A percentile compares a stretch with the other conserved stretches of the same genome.
These are phyloP conservation scores for Hypoxylon rubiginosum DNA, from an alignment of 2,329 filamentous ascomycete genomes.

Conservation along the genomic window DNA sequence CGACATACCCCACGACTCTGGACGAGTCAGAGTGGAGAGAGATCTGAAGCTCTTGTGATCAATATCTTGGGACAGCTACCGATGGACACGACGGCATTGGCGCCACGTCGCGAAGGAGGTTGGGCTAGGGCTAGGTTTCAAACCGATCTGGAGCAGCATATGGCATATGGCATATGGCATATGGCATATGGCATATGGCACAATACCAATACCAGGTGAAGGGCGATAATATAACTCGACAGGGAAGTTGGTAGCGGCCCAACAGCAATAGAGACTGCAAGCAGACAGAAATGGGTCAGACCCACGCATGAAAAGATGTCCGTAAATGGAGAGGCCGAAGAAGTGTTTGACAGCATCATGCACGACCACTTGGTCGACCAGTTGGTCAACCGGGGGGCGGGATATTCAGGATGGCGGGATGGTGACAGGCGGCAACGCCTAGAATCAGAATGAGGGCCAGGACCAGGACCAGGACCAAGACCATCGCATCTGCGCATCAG, in stretches of 20 bases:
- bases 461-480: no score
- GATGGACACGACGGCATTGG: constrained; percentile 53
- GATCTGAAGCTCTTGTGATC: constrained; percentile 53
- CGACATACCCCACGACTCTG: constrained; percentile 45
- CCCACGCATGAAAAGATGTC: constrained; percentile 37
- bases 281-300: constrained; percentile 39
- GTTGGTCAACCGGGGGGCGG: constrained; percentile 30
- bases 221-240: constrained; percentile 33
- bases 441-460: no score
- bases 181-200: no score
- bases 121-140: constrained; percentile 37
- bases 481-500: background rate
- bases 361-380: constrained; percentile 38
- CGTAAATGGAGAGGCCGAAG: constrained; percentile 30
- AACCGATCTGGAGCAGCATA: constrained; percentile 39
- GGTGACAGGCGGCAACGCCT: constrained; percentile 12
- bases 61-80: constrained; percentile 53
- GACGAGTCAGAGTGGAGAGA: constrained; percentile 48
- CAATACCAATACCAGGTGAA: constrained; percentile 24
- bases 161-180: no score
- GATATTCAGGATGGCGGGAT: constrained; percentile 33
- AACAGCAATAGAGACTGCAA: constrained; percentile 40
- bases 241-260: constrained; percentile 44
- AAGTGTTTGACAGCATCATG: constrained; percentile 46
- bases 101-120: constrained; percentile 55